phyloP scores from a whole-genome alignment of 305 asterid genomes.

The Solanum hybrid region DNA sequence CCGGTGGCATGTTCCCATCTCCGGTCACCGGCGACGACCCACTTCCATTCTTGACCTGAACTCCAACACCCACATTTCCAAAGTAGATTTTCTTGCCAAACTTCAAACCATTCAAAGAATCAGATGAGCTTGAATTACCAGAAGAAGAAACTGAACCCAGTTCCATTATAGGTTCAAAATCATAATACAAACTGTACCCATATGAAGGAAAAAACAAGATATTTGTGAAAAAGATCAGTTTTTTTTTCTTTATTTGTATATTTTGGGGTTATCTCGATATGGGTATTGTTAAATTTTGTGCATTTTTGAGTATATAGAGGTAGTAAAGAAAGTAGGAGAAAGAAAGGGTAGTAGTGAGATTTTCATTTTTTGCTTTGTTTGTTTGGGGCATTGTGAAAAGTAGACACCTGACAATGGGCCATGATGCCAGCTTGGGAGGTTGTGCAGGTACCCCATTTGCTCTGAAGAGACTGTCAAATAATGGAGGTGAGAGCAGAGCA shows the following conservation, averaged over 20 bases:
- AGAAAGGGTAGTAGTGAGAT: background rate
- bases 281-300: slow-evolving; percentile 1
- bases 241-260: background rate
- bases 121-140: slow-evolving; percentile 7
- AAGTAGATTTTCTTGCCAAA: slow-evolving; percentile 43
- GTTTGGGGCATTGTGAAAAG: slow-evolving; percentile 9
- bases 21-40: slow-evolving; percentile 14
- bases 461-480: slow-evolving; percentile 8
- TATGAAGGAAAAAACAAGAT: background rate
- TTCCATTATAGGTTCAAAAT: slow-evolving; percentile 27
- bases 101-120: slow-evolving; percentile 33
- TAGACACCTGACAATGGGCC: slow-evolving; percentile 28
- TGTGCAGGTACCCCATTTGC: slow-evolving; percentile 11
- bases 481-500: slow-evolving; percentile 11
- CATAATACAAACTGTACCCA: slow-evolving; percentile 1
- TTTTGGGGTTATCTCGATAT: background rate
- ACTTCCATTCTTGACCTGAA: background rate
- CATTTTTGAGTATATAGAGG: background rate
- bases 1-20: slow-evolving; percentile 8
- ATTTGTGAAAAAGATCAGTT: background rate
- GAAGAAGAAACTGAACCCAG: slow-evolving; percentile 24
- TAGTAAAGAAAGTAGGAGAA: background rate
- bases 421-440: slow-evolving; percentile 23
- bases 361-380: background rate
- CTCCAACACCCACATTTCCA: slow-evolving; percentile 25